phyloP scores from a whole-genome alignment of 1,284 basidiomycete genomes.

The Fomitopsis betulina region DNA sequence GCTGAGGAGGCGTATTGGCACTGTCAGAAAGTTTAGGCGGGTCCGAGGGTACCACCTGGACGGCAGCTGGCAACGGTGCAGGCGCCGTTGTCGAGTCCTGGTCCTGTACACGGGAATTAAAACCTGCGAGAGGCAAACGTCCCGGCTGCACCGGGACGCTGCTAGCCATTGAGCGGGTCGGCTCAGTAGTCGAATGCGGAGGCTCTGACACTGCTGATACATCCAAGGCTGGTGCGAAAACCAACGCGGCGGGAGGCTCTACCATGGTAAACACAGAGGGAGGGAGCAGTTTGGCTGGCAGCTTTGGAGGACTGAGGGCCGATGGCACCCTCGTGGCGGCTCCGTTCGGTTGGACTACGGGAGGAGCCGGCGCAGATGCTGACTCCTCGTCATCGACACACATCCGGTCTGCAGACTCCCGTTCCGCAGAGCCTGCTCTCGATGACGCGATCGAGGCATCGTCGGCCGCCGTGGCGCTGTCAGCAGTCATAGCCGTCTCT shows the following conservation, averaged over 20 bases:
- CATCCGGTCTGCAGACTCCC: background rate
- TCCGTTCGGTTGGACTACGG: background rate
- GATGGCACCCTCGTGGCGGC: background rate
- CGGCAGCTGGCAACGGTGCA: background rate
- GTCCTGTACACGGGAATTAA: no score
- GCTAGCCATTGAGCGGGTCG: no score
- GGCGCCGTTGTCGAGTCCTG: no score
- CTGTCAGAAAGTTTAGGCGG: background rate
- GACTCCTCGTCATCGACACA: background rate
- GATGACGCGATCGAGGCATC: constrained; percentile 4
- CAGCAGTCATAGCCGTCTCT: background rate
- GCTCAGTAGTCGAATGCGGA: background rate
- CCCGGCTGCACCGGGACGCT: no score
- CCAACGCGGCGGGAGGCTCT: background rate
- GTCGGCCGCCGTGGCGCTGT: background rate
- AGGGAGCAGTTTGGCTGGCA: background rate
- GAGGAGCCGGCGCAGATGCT: background rate
- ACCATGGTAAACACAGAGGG: background rate
- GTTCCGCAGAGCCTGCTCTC: background rate
- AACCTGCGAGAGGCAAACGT: no score
- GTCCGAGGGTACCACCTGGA: background rate
- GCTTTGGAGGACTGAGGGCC: background rate
- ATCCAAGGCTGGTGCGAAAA: background rate
- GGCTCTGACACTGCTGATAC: background rate
- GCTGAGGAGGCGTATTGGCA: background rate